Percentiles rank a stretch among this genome's conserved stretches.
phyloP scores from a whole-genome alignment of 2,329 filamentous ascomycete genomes.

The Triangularia verruculosa region DNA sequence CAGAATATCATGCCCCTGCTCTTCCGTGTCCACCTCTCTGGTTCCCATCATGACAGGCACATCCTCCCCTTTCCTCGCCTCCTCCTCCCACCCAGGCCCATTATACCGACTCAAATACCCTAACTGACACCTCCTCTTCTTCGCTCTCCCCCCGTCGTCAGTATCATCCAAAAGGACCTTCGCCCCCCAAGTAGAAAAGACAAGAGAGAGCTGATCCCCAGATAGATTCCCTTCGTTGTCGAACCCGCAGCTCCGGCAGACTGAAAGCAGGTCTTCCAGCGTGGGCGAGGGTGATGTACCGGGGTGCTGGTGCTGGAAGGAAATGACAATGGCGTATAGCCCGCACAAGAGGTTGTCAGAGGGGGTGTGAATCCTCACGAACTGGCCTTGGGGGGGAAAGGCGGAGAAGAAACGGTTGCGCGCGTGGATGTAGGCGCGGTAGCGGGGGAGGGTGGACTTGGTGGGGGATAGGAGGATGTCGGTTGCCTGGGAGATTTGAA shows the following conservation, averaged over 20 bases:
- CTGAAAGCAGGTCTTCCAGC: slow-evolving; percentile 12
- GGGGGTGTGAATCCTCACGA: slow-evolving; percentile 18
- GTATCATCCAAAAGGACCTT: neutral
- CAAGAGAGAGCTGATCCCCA: slow-evolving; percentile 21
- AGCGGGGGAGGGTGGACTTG: slow-evolving; percentile 13
- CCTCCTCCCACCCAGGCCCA: neutral
- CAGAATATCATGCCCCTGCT: slow-evolving; percentile 17
- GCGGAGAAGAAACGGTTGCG: slow-evolving; percentile 23
- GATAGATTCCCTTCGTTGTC: slow-evolving; percentile 15
- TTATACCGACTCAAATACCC: slow-evolving; percentile 18
- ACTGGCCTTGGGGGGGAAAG: slow-evolving; percentile 15
- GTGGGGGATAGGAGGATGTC: slow-evolving; percentile 18
- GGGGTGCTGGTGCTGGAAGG: slow-evolving; percentile 14
- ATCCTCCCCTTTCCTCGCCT: slow-evolving; percentile 15
- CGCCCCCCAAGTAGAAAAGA: slow-evolving; percentile 21
- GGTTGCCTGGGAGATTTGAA: slow-evolving; percentile 8
- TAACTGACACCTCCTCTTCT: slow-evolving; percentile 19
- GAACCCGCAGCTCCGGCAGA: slow-evolving; percentile 13
- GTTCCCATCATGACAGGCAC: slow-evolving; percentile 26
- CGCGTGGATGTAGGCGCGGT: slow-evolving; percentile 19
- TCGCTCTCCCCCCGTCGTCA: neutral
- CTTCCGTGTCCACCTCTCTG: slow-evolving; percentile 14
- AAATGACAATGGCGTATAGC: slow-evolving; percentile 19
- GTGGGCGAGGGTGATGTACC: slow-evolving; percentile 9
- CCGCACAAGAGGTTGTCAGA: slow-evolving; percentile 22